Evolutionary conservation across 345 rosid genomes (phyloP).

Genomic region (Syzygium aromaticum): DNA sequence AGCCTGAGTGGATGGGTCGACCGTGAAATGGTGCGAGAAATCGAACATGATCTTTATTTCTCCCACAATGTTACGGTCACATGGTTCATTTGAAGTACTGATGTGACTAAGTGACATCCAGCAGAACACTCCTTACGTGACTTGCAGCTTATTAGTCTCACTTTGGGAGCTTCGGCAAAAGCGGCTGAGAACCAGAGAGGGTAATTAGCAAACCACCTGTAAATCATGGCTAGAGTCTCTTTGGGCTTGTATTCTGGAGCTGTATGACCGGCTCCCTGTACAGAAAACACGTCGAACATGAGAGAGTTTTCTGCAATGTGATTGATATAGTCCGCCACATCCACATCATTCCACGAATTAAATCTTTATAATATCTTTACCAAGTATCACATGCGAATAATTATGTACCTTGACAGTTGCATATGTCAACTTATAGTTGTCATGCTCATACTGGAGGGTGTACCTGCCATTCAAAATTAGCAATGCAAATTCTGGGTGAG

Average conservation of each 20-base stretch:
- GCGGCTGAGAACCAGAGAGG: background rate
- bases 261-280: constrained; percentile 3
- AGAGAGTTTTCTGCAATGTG: background rate
- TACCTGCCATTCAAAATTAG: background rate
- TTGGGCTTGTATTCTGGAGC: background rate
- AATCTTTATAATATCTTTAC: background rate
- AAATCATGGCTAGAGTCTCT: background rate
- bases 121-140: background rate
- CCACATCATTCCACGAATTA: background rate
- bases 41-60: background rate
- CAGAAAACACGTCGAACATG: background rate
- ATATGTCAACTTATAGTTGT: constrained; percentile 5
- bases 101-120: background rate
- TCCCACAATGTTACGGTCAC: background rate
- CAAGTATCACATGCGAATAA: background rate
- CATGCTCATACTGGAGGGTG: background rate
- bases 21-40: background rate
- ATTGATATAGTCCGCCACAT: background rate
- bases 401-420: constrained; percentile 14
- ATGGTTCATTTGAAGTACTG: background rate
- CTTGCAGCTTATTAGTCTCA: background rate
- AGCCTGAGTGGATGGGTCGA: background rate
- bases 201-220: constrained; percentile 1
- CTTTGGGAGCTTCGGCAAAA: background rate
- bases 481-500: background rate